phyloP scores from a whole-genome alignment of 805 yeast species.

The Grigorovia humatica region DNA sequence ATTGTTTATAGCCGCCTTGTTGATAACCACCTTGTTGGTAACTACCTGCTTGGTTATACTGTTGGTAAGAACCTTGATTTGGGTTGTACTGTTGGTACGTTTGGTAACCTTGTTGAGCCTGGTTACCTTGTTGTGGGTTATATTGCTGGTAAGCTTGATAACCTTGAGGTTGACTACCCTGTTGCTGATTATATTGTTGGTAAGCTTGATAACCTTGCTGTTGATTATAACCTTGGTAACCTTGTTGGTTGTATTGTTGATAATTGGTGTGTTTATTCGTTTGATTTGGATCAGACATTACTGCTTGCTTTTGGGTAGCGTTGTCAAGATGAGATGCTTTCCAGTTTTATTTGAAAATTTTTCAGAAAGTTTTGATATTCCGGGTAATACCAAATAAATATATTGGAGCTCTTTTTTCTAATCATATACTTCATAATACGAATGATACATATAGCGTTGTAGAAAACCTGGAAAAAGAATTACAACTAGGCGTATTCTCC shows the following conservation, averaged over 20 bases:
- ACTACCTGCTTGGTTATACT: slow-evolving; percentile 20
- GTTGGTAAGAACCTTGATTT: slow-evolving; percentile 13
- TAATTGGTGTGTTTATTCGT: slow-evolving; percentile 3
- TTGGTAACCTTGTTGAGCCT: slow-evolving; percentile 15
- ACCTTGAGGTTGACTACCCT: slow-evolving; percentile 22
- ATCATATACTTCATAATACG: too few species aligned
- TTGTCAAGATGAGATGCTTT: neutral
- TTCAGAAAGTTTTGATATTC: neutral
- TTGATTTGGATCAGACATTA: slow-evolving; percentile 11
- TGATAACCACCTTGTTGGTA: slow-evolving; percentile 20
- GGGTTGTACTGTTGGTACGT: slow-evolving; percentile 13
- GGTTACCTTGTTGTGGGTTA: slow-evolving; percentile 16
- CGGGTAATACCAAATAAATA: neutral
- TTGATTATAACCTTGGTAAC: slow-evolving; percentile 14
- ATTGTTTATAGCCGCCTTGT: slow-evolving; percentile 19
- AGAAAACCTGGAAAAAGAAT: too few species aligned
- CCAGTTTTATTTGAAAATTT: neutral
- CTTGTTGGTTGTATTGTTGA: slow-evolving; percentile 28
- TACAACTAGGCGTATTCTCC: too few species aligned
- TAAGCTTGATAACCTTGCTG: slow-evolving; percentile 10
- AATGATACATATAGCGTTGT: too few species aligned
- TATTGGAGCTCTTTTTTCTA: too few species aligned
- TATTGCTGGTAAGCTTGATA: slow-evolving; percentile 18
- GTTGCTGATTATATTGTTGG: slow-evolving; percentile 23
- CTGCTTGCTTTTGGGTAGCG: neutral